Evolutionary conservation across 805 yeast species (phyloP).

Genomic region (Spencermartinsiella europaea): DNA sequence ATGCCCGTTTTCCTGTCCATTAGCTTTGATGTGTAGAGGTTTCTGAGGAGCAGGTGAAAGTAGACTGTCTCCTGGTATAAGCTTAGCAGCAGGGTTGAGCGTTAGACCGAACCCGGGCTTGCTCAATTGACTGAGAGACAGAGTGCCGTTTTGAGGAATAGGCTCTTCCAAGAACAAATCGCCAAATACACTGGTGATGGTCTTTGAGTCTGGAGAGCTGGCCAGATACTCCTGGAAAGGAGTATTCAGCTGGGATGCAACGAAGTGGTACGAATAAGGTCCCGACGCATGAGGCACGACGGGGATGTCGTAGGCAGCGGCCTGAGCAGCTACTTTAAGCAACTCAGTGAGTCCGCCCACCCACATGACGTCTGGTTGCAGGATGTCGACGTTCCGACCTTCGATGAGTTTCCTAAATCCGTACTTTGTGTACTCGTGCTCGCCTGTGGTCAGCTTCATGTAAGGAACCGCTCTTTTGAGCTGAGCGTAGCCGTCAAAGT

Average conservation of each 20-base stretch:
- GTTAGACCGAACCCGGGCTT: slow-evolving; percentile 50
- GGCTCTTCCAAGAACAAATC: slow-evolving; percentile 43
- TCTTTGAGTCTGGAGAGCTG: slow-evolving; percentile 44
- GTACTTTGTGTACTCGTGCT: slow-evolving; percentile 47
- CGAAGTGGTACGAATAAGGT: slow-evolving; percentile 48
- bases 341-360: slow-evolving; percentile 49
- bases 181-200: slow-evolving; percentile 46
- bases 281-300: slow-evolving; percentile 53
- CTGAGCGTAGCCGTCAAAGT: slow-evolving; percentile 43
- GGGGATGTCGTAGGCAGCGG: slow-evolving; percentile 49
- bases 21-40: slow-evolving; percentile 24
- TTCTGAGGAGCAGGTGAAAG: slow-evolving; percentile 39
- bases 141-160: slow-evolving; percentile 41
- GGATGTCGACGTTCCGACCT: slow-evolving; percentile 43
- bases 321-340: slow-evolving; percentile 43
- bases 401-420: slow-evolving; percentile 49
- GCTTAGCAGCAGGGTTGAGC: slow-evolving; percentile 39
- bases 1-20: slow-evolving; percentile 7
- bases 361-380: slow-evolving; percentile 53
- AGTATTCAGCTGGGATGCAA: slow-evolving; percentile 44
- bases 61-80: slow-evolving; percentile 37
- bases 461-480: slow-evolving; percentile 44
- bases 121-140: slow-evolving; percentile 38
- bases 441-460: slow-evolving; percentile 49
- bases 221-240: slow-evolving; percentile 51